These are phyloP conservation scores for Alternaria incomplexa DNA, from an alignment of 2,329 filamentous ascomycete genomes.

Conservation along the genomic window DNA sequence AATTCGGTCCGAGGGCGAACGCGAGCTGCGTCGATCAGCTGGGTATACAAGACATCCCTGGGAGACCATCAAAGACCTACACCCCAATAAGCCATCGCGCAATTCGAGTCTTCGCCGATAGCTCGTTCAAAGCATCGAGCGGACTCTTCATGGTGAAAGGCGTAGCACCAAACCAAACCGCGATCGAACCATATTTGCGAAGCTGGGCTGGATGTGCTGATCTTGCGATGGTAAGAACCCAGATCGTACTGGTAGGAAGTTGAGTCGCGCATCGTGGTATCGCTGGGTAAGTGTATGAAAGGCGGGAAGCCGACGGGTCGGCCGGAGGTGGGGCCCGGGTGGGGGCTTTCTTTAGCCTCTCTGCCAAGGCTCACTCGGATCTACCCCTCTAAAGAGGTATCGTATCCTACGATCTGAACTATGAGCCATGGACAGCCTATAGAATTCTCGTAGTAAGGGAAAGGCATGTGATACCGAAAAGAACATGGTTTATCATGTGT, in stretches of 20 bases:
- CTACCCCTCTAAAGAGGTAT: no score
- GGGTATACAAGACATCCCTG: neutral
- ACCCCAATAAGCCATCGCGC: constrained; percentile 72
- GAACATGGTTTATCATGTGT: no score
- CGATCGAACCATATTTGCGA: constrained; percentile 74
- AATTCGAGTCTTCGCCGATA: constrained; percentile 60
- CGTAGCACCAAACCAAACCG: constrained; percentile 75
- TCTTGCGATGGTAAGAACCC: constrained; percentile 61
- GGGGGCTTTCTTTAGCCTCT: neutral
- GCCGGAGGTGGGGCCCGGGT: neutral
- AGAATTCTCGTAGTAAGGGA: no score
- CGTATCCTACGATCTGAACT: no score
- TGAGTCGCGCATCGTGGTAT: constrained; percentile 1
- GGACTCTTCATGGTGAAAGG: constrained; percentile 78
- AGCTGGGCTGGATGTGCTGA: constrained; percentile 60
- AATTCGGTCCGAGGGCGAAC: constrained; percentile 76
- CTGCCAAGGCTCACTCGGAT: no score
- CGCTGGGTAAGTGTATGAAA: neutral
- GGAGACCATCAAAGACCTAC: constrained; percentile 19
- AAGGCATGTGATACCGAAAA: no score
- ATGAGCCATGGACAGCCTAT: no score
- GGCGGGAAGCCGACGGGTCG: neutral
- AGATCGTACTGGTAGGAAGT: constrained; percentile 58
- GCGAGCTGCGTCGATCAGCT: constrained; percentile 56
- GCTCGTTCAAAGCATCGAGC: constrained; percentile 68